Conservation (phyloP, 2,329 filamentous ascomycete genomes). For the Botrytis medusae region DNA sequence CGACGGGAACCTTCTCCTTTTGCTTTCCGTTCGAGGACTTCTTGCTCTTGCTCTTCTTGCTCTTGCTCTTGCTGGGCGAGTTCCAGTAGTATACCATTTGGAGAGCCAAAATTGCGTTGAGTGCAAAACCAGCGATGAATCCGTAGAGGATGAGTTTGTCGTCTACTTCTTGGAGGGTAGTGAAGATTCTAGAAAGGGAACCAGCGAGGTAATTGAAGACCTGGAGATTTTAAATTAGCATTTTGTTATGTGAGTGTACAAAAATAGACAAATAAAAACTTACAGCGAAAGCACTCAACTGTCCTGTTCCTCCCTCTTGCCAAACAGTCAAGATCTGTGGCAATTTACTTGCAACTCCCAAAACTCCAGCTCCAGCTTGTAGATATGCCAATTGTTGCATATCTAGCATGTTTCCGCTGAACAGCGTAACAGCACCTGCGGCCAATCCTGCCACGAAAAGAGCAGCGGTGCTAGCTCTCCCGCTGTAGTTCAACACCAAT, state of each 20-base stretch:
- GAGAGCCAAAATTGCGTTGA: constrained; percentile 81
- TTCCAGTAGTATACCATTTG: constrained; percentile 99
- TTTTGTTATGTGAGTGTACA: not conserved
- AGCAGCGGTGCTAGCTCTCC: constrained; percentile 65
- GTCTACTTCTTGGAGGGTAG: constrained; percentile 94
- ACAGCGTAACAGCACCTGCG: constrained; percentile 66
- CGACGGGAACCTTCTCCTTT: constrained; percentile 37
- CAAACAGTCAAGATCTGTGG: constrained; percentile 90
- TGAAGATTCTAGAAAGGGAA: constrained; percentile 93
- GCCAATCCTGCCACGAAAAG: constrained; percentile 77
- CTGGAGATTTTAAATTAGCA: constrained; percentile 47
- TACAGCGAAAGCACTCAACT: constrained; percentile 95
- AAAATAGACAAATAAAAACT: constrained; percentile 39
- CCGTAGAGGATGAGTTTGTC: constrained; percentile 95
- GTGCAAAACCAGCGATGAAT: constrained; percentile 85
- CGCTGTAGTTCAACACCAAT: constrained; percentile 81
- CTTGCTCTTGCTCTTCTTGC: constrained; percentile 23
- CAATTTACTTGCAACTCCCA: constrained; percentile 87
- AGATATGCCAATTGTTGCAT: constrained; percentile 53
- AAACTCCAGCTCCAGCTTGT: constrained; percentile 78
- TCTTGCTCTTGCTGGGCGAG: constrained; percentile 42
- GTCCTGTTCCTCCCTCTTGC: constrained; percentile 83
- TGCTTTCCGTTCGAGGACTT: constrained; percentile 44
- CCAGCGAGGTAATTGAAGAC: constrained; percentile 98
- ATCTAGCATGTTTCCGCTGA: constrained; percentile 66